Base-by-base conservation (phyloP, 306 rosid species). In the Ammopiptanthus mongolicus region DNA sequence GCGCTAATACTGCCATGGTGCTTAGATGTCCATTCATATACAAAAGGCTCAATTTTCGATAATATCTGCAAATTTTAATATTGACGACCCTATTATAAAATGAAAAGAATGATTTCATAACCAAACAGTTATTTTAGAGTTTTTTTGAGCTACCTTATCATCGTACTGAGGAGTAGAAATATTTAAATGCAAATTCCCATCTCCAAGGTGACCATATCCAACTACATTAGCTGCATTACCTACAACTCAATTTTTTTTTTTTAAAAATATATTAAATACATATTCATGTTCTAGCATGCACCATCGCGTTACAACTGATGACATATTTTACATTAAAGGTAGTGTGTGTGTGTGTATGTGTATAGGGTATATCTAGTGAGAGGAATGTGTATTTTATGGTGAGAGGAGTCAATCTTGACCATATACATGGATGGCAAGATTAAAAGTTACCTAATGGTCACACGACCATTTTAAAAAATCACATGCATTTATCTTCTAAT, bases 201-300 rank as follows among this genome's bases (percentile, higher is more conserved):
- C 98, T 75, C 97, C 98, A 56, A 91, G 98, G 83, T 94, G 98
- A 39, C 98, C 98, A 77, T 79, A 94, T 79, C 92, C 97, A 55
- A 87, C 66, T 22, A 90, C 96, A 34, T 83, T 90, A 64, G 90
- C 93, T 9, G 86, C 78, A 76, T 80, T 77, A 58, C 96, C 98
- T 94, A 68, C 44, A 76, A 13, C 41, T 55, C 73, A 59, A 48
- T 1, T 2, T 2, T 2, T 2, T 29, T 29, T 58, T 23, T 37
- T 31, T 9, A 31, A 48, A 47, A 62, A 36, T 31, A 23, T 14
- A 22, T n/a, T 51, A 36, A 41, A 11, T 12, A 33, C 19, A 6
- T 37, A 4, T 17, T 41, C 69, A 53, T 74, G 59, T 25, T 31
- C 77, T 34, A 67, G 19, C 33, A 58, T 33, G 60, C 58, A 65